A percentile compares a stretch with the other conserved stretches of the same genome.
These are phyloP conservation scores for Aureobasidium melanogenum DNA, from an alignment of 2,329 filamentous ascomycete species.

Conservation along the genomic window DNA sequence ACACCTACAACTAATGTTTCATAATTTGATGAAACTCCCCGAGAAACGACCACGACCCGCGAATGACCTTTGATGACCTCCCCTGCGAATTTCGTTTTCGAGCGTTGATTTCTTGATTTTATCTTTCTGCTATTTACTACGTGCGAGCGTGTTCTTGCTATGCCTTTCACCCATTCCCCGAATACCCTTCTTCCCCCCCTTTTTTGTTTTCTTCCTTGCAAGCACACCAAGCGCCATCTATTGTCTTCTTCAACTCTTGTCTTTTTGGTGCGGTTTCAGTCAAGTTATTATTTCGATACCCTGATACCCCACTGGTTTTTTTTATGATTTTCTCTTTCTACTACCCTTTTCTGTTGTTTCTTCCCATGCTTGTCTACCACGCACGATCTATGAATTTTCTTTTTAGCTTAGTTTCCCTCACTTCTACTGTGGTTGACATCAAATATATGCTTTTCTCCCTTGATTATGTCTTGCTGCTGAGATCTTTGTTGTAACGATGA, in stretches of 20 bases:
- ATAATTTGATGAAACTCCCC: neutral
- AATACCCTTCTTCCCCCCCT: neutral
- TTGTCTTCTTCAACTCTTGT: neutral
- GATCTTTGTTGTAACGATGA: neutral
- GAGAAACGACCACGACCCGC: neutral
- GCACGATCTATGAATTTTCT: neutral
- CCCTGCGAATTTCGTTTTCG: neutral
- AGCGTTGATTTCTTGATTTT: neutral
- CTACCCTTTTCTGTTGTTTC: neutral
- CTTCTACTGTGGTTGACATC: neutral
- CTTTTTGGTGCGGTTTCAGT: constrained; percentile 1
- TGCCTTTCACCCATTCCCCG: neutral
- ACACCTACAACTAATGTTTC: constrained; percentile 2
- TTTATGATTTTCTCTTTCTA: no score
- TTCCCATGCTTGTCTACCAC: neutral
- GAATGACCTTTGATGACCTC: neutral
- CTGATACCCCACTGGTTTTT: constrained; percentile 4
- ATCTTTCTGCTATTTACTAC: neutral
- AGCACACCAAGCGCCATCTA: neutral
- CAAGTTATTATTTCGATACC: constrained; percentile 3
- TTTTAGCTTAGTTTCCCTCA: neutral
- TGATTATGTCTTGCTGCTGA: no score
- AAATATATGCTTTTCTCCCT: neutral
- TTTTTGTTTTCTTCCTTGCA: neutral
- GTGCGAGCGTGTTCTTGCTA: neutral